Percentiles rank a stretch among this genome's conserved stretches.
Evolutionary conservation across 352 stramenopile species (phyloP).

Genomic region (Pythium aphanidermatum): DNA sequence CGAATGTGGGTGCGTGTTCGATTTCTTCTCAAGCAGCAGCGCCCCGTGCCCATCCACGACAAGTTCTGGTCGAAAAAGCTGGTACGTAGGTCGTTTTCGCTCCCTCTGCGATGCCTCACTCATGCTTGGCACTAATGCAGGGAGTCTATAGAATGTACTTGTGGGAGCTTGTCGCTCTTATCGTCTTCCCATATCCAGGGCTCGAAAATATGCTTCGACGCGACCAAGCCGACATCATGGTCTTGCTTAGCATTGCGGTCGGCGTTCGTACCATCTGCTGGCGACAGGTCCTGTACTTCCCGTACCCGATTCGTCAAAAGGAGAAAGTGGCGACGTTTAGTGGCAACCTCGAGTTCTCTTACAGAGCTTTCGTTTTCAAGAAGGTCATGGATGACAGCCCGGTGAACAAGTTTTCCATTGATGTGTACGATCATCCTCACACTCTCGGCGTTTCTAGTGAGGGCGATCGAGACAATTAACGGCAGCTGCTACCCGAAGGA

Average conservation of each 20-base stretch:
- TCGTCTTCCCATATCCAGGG: conserved; percentile 45
- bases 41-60: background rate
- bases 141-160: conserved; percentile 10
- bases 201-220: conserved; percentile 29
- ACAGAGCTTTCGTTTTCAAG: conserved; percentile 64
- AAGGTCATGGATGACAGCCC: conserved; percentile 60
- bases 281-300: conserved; percentile 52
- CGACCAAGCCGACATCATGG: conserved; percentile 23
- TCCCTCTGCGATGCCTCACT: too few relatives aligned
- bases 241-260: conserved; percentile 36
- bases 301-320: conserved; percentile 65
- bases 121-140: too few relatives aligned
- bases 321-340: conserved; percentile 56
- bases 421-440: conserved; percentile 21
- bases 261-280: conserved; percentile 41
- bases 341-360: conserved; percentile 60
- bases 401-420: conserved; percentile 32
- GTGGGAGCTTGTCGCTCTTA: conserved; percentile 29
- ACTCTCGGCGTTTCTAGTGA: conserved; percentile 34
- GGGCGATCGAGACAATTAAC: conserved; percentile 44
- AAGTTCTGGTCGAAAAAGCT: conserved; percentile 12
- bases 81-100: conserved; percentile 3
- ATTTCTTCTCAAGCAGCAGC: conserved; percentile 19
- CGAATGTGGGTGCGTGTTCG: conserved; percentile 21
- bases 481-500: conserved; percentile 30